Evolutionary conservation across 345 rosid genomes (phyloP).

Genomic region (Eucalyptus tenuipes): DNA sequence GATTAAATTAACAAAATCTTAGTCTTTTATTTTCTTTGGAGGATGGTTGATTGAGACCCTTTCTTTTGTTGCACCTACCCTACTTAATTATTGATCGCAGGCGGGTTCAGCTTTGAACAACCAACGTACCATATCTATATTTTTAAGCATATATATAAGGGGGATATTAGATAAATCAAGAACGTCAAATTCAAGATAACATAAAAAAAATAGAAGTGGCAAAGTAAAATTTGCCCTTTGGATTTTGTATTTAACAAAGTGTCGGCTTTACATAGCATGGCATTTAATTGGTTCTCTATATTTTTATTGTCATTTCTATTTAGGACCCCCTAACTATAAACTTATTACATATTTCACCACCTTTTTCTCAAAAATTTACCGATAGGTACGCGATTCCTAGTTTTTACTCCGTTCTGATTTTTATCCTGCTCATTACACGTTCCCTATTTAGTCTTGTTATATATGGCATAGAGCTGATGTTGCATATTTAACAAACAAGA

Average conservation of each 20-base stretch:
- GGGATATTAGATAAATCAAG: not conserved
- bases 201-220: not conserved
- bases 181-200: not conserved
- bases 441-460: not conserved
- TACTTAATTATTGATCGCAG: not conserved
- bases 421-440: not conserved
- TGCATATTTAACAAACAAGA: not conserved
- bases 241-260: too few relatives aligned
- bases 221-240: not conserved
- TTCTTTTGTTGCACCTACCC: not conserved
- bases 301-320: not conserved
- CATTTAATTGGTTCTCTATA: not conserved
- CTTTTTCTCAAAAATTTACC: not conserved
- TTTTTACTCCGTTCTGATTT: not conserved
- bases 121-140: not conserved
- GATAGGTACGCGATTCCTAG: not conserved
- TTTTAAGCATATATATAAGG: not conserved
- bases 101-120: not conserved
- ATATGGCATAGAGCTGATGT: not conserved
- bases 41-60: not conserved
- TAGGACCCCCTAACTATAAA: not conserved
- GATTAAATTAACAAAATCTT: not conserved
- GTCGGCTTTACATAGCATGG: not conserved
- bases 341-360: not conserved
- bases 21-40: not conserved